These are phyloP conservation scores for Rhizophora mangle DNA, from an alignment of 345 rosid genomes.

Conservation along the genomic window DNA sequence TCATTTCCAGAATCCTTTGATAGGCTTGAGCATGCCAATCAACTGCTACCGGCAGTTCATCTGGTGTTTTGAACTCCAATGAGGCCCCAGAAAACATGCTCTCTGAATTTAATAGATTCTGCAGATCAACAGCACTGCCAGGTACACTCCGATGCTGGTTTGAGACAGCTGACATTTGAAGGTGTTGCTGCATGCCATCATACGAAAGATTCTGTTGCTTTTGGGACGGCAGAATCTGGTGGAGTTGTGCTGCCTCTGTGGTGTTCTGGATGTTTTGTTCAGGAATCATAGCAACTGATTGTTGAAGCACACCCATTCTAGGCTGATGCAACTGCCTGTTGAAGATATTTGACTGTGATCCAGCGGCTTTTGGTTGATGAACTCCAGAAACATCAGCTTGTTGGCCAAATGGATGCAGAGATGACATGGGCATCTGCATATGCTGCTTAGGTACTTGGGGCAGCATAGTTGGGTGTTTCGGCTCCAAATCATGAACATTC, in stretches of 20 bases:
- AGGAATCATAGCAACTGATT: constrained; percentile 6
- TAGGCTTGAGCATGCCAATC: constrained; percentile 13
- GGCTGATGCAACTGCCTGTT: constrained; percentile 1
- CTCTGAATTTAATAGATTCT: neutral
- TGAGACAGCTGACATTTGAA: constrained; percentile 1
- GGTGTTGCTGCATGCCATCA: constrained; percentile 9
- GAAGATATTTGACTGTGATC: neutral
- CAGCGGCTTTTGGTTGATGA: neutral
- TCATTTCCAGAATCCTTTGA: constrained; percentile 8
- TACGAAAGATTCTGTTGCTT: constrained; percentile 2
- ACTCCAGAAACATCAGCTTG: constrained; percentile 13
- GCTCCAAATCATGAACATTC: neutral
- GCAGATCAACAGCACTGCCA: too few relatives aligned
- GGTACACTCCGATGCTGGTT: neutral
- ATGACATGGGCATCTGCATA: neutral
- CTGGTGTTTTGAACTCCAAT: neutral
- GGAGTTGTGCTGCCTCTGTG: neutral
- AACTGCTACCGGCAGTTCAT: constrained; percentile 5
- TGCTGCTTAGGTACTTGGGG: neutral
- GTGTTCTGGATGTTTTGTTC: constrained; percentile 1
- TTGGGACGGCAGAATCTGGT: neutral
- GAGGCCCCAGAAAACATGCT: constrained; percentile 3
- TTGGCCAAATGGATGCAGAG: constrained; percentile 3
- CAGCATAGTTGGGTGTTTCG: constrained; percentile 6
- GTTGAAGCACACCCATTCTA: constrained; percentile 4